Evolutionary conservation across 495 filamentous ascomycete genomes (phyloP).

Genomic region (Xanthoparmelia taractica): DNA sequence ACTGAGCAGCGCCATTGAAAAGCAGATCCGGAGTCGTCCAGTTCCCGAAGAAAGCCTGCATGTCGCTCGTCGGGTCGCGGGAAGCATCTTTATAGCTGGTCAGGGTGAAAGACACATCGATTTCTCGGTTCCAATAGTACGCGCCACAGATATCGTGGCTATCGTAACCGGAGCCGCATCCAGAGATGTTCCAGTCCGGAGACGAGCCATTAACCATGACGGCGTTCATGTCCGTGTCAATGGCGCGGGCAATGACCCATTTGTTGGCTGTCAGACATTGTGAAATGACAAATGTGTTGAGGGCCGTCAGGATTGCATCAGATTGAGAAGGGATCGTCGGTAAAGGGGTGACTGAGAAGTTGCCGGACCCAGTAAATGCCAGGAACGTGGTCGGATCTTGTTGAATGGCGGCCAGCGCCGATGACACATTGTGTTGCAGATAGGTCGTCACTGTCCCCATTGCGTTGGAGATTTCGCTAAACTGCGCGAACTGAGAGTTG

Average conservation of each 20-base stretch:
- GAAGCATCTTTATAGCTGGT: background rate
- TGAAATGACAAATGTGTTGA: conserved; percentile 13
- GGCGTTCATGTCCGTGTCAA: conserved; percentile 8
- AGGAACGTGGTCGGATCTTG: conserved; percentile 8
- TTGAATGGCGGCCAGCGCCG: conserved; percentile 10
- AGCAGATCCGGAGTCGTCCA: conserved; percentile 11
- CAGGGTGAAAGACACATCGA: conserved; percentile 7
- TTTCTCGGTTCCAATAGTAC: conserved; percentile 5
- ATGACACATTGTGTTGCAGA: conserved; percentile 7
- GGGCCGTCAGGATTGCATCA: background rate
- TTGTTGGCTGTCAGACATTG: conserved; percentile 10
- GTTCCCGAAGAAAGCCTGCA: background rate
- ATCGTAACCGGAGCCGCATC: conserved; percentile 9
- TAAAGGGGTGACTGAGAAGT: conserved; percentile 9
- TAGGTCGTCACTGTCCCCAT: conserved; percentile 11
- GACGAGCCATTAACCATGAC: conserved; percentile 1
- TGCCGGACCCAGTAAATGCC: background rate
- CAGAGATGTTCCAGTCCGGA: background rate
- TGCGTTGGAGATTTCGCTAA: conserved; percentile 1
- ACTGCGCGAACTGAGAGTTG: conserved; percentile 7
- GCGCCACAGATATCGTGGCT: background rate
- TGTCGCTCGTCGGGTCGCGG: background rate
- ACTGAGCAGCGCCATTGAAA: conserved; percentile 11
- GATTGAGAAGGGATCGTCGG: conserved; percentile 6
- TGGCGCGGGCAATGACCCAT: conserved; percentile 10